These are phyloP conservation scores for Neurospora pannonica DNA, from an alignment of 495 filamentous ascomycete species.

Conservation along the genomic window DNA sequence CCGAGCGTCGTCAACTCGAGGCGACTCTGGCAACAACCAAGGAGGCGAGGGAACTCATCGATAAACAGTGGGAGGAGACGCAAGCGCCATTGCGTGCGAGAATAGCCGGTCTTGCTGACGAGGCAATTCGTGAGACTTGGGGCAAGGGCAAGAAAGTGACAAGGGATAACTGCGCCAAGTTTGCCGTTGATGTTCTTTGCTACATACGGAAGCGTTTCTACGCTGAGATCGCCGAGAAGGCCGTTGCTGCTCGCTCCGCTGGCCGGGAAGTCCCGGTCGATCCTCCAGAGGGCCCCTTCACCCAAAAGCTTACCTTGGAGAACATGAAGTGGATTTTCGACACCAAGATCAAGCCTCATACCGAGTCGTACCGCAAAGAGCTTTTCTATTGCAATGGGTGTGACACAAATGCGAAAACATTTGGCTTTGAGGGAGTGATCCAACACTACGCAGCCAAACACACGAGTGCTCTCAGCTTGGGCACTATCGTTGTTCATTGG, in stretches of 20 bases:
- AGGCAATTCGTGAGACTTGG: conserved; percentile 53
- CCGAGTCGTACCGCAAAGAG: conserved; percentile 52
- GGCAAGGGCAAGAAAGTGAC: conserved; percentile 44
- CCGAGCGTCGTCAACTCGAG: conserved; percentile 14
- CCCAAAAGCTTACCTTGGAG: conserved; percentile 56
- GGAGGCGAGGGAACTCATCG: conserved; percentile 50
- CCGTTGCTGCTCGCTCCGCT: conserved; percentile 32
- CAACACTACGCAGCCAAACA: conserved; percentile 79
- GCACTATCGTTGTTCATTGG: conserved; percentile 65
- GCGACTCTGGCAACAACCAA: conserved; percentile 28
- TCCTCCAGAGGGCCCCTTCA: conserved; percentile 44
- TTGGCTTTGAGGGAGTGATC: conserved; percentile 66
- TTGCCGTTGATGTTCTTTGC: conserved; percentile 57
- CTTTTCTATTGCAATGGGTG: conserved; percentile 67
- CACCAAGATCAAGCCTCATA: conserved; percentile 58
- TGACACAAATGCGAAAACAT: conserved; percentile 49
- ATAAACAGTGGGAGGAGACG: conserved; percentile 57
- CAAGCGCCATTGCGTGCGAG: conserved; percentile 52
- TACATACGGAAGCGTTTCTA: conserved; percentile 56
- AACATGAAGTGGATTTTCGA: conserved; percentile 84
- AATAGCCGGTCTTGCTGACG: conserved; percentile 53
- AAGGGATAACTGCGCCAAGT: conserved; percentile 48
- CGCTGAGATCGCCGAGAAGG: conserved; percentile 42
- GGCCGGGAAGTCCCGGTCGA: conserved; percentile 31
- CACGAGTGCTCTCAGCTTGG: conserved; percentile 54